A percentile compares a stretch with the other conserved stretches of the same genome.
Evolutionary conservation across 202 grass and related monocot species (phyloP).

Genomic region (Hordeum pubiflorum): DNA sequence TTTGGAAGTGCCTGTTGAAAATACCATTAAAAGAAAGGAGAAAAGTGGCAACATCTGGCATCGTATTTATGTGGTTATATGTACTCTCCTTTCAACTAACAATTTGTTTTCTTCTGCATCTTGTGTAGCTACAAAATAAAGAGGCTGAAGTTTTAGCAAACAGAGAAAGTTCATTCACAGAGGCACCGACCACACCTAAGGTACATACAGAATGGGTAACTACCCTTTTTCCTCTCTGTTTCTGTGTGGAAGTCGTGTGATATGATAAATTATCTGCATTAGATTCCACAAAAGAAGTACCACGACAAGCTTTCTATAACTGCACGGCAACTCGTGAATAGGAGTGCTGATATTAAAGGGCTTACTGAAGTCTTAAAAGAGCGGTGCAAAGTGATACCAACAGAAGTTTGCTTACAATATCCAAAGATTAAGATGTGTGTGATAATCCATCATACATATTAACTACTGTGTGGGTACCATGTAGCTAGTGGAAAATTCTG

Average conservation of each 20-base stretch:
- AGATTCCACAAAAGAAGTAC: not conserved
- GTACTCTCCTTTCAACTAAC: conserved; percentile 1
- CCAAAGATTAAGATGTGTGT: not conserved
- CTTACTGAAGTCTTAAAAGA: not conserved
- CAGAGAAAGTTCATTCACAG: conserved; percentile 70
- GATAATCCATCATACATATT: not conserved
- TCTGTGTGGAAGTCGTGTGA: not conserved
- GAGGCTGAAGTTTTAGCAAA: conserved; percentile 74
- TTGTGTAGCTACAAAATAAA: conserved; percentile 73
- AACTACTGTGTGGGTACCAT: not conserved
- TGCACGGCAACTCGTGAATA: not conserved
- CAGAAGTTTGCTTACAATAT: not conserved
- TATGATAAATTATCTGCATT: not conserved
- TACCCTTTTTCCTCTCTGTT: not conserved
- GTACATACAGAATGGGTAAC: conserved; percentile 29
- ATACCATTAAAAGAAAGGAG: not conserved
- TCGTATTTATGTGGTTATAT: not conserved
- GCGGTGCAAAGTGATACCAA: not conserved
- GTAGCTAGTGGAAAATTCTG: not conserved
- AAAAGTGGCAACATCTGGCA: not conserved
- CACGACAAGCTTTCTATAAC: not conserved
- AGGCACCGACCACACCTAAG: conserved; percentile 79
- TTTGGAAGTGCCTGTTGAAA: not conserved
- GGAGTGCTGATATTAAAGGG: conserved; percentile 9
- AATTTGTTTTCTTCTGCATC: conserved; percentile 17